Conservation (phyloP, 495 filamentous ascomycete genomes). For the Aspergillus avenaceus region DNA sequence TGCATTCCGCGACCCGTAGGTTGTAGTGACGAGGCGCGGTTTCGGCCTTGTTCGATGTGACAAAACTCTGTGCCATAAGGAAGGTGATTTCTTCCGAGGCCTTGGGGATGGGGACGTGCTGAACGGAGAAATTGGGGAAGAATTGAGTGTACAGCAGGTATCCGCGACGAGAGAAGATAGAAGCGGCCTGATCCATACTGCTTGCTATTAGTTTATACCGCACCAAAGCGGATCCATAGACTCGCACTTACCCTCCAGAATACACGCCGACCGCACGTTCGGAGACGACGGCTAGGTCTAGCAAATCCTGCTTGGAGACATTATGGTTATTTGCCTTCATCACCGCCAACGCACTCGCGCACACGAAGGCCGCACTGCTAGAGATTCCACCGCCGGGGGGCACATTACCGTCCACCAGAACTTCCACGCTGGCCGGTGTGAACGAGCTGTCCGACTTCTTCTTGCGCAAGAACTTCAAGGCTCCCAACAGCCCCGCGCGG, state of each 20-base stretch:
- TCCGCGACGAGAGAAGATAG: conserved; percentile 82
- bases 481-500: conserved; percentile 82
- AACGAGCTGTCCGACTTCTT: conserved; percentile 50
- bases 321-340: conserved; percentile 81
- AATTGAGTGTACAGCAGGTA: conserved; percentile 90
- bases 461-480: conserved; percentile 71
- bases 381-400: conserved; percentile 88
- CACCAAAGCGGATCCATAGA: too few relatives aligned
- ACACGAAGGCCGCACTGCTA: conserved; percentile 92
- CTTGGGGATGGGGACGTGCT: conserved; percentile 79
- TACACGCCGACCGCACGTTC: conserved; percentile 95
- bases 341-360: conserved; percentile 81
- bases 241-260: conserved; percentile 71
- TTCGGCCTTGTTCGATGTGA: conserved; percentile 89
- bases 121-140: conserved; percentile 69
- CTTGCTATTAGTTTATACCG: too few relatives aligned
- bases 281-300: conserved; percentile 88
- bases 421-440: conserved; percentile 73
- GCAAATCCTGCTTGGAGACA: conserved; percentile 83
- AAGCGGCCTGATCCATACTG: conserved; percentile 95
- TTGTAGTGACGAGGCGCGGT: conserved; percentile 94
- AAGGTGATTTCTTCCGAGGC: conserved; percentile 82
- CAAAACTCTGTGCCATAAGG: conserved; percentile 90
- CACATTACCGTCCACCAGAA: conserved; percentile 87
- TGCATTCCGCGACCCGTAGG: conserved; percentile 92